A percentile compares a stretch with the other conserved stretches of the same genome.
These are phyloP conservation scores for Pseudomonodictys pantanalensis DNA, from an alignment of 495 filamentous ascomycete species.

Conservation along the genomic window DNA sequence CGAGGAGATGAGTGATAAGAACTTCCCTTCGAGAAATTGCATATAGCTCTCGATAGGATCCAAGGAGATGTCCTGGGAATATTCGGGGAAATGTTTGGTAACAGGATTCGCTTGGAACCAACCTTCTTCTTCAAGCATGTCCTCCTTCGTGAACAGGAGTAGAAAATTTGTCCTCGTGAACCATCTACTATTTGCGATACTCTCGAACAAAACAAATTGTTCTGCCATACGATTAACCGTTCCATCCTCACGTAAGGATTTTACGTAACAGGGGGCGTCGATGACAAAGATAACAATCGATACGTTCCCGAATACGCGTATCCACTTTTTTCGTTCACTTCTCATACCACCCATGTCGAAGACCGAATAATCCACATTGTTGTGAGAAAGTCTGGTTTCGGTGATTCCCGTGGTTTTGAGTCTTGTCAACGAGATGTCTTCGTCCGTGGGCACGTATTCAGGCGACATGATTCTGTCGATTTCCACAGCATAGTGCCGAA, in stretches of 20 bases:
- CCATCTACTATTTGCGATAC: background rate
- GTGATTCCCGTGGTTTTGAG: background rate
- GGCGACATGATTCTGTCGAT: background rate
- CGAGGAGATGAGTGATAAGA: background rate
- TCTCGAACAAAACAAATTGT: background rate
- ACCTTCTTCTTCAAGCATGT: background rate
- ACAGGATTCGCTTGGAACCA: background rate
- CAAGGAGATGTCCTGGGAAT: background rate
- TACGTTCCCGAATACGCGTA: background rate
- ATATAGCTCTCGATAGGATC: background rate
- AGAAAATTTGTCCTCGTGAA: background rate
- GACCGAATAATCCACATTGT: background rate
- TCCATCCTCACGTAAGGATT: background rate
- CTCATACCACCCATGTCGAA: background rate
- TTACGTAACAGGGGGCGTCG: background rate
- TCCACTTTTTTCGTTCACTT: constrained; percentile 1
- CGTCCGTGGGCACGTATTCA: background rate
- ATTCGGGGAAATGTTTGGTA: background rate
- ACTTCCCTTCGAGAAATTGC: background rate
- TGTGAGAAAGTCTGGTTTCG: background rate
- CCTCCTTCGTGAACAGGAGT: background rate
- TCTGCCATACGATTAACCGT: constrained; percentile 1
- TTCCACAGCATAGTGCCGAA: background rate
- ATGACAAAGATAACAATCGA: background rate
- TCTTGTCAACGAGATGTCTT: background rate